phyloP scores from a whole-genome alignment of 306 rosid species.

The Nissolia schottii region DNA sequence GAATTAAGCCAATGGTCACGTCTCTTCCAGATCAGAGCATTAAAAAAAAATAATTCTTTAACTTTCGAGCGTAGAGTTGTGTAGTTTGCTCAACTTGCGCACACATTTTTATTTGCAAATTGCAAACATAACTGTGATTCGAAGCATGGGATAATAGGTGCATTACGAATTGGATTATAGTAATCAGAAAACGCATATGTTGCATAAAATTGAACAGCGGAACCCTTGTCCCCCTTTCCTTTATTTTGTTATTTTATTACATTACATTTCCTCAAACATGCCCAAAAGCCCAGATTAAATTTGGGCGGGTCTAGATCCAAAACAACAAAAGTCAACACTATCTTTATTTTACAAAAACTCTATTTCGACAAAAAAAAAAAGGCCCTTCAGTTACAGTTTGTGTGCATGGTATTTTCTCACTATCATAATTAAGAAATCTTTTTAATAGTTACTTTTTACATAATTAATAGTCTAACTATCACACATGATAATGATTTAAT shows the following conservation, averaged over 20 bases:
- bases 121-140: not conserved
- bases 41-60: not conserved
- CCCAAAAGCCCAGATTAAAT: not conserved
- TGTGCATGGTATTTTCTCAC: no score
- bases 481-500: no score
- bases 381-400: no score
- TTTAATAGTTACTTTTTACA: no score
- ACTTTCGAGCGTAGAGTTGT: not conserved
- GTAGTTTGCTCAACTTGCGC: not conserved
- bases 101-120: not conserved
- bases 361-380: no score
- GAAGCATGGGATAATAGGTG: not conserved
- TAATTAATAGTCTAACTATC: no score
- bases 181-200: not conserved
- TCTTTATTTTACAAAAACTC: not conserved
- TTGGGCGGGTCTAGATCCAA: not conserved
- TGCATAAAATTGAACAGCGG: no score
- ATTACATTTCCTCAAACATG: not conserved
- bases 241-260: no score
- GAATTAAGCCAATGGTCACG: not conserved
- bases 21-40: not conserved
- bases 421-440: no score
- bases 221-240: not conserved
- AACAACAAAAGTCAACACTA: not conserved
- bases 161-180: not conserved